Evolutionary conservation across 176 grass and related monocot genomes (phyloP).

Genomic region (Lolium rigidum): DNA sequence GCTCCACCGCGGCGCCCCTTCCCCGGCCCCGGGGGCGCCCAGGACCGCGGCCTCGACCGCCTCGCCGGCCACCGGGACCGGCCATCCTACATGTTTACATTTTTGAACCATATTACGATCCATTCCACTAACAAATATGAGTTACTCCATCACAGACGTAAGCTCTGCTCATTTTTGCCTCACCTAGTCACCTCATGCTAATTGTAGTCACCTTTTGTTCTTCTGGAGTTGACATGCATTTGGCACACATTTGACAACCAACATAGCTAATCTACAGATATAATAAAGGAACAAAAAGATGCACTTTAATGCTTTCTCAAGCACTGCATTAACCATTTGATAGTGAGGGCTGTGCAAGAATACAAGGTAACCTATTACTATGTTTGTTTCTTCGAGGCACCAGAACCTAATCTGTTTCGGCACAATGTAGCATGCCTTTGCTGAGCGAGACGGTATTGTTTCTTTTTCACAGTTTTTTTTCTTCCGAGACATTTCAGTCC

Average conservation of each 20-base stretch:
- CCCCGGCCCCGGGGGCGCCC: too few species aligned
- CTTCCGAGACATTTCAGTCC: neutral
- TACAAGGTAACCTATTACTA: constrained; percentile 33
- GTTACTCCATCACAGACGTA: too few species aligned
- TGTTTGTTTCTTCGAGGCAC: constrained; percentile 60
- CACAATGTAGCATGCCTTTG: constrained; percentile 87
- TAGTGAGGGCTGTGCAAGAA: neutral
- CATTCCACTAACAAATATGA: too few species aligned
- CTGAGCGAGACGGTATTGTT: constrained; percentile 84
- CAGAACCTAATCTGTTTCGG: constrained; percentile 87
- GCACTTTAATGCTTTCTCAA: constrained; percentile 27
- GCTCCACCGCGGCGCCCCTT: too few species aligned
- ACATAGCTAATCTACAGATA: constrained; percentile 11
- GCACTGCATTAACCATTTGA: neutral
- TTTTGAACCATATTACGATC: too few species aligned
- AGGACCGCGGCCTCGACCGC: too few species aligned
- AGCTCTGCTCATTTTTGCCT: too few species aligned
- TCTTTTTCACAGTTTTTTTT: constrained; percentile 14
- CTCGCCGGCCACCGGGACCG: too few species aligned
- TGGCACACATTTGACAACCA: constrained; percentile 11
- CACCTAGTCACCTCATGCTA: neutral
- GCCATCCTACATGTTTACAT: too few species aligned
- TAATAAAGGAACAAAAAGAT: neutral
- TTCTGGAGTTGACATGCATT: neutral
- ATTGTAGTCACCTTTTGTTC: neutral